Percentiles rank a stretch among this genome's conserved stretches.
Conservation (phyloP, 139 green algal genomes). For the Astrephomene gubernaculifera region DNA sequence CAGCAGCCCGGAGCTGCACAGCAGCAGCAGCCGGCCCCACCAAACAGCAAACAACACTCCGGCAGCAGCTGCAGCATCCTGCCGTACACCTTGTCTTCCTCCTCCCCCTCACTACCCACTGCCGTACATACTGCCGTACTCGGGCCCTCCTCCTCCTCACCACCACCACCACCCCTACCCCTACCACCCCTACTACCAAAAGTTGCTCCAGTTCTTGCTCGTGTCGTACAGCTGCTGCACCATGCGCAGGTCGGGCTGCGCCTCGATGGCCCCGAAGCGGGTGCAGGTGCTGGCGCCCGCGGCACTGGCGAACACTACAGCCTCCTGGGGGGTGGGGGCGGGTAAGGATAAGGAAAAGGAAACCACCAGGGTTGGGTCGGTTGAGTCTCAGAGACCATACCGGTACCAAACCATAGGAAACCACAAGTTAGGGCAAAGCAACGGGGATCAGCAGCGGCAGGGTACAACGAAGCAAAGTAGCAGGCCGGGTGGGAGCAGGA, state of each 20-base stretch:
- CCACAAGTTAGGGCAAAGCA: no score
- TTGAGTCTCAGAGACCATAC: no score
- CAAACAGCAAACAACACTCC: no score
- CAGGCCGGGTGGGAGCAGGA: not conserved
- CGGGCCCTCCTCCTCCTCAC: no score
- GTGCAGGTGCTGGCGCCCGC: slow-evolving; percentile 75
- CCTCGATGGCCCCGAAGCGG: slow-evolving; percentile 79
- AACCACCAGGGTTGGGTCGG: not conserved
- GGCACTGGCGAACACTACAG: slow-evolving; percentile 73
- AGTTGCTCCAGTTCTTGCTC: slow-evolving; percentile 62
- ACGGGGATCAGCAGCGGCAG: not conserved
- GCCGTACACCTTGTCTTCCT: no score
- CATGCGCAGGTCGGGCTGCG: slow-evolving; percentile 76
- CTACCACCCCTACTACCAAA: slow-evolving; percentile 44
- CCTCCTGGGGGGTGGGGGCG: slow-evolving; percentile 27
- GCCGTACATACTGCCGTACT: no score
- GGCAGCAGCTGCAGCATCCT: no score
- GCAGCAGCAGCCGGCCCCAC: no score
- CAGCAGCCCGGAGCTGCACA: no score
- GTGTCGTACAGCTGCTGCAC: slow-evolving; percentile 64
- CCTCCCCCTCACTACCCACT: no score
- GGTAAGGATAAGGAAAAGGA: not conserved
- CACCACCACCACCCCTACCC: no score
- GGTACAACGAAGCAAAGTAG: not conserved
- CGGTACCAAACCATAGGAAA: no score